phyloP scores from a whole-genome alignment of 2,329 filamentous ascomycete species.

The Aspergillus versicolor region DNA sequence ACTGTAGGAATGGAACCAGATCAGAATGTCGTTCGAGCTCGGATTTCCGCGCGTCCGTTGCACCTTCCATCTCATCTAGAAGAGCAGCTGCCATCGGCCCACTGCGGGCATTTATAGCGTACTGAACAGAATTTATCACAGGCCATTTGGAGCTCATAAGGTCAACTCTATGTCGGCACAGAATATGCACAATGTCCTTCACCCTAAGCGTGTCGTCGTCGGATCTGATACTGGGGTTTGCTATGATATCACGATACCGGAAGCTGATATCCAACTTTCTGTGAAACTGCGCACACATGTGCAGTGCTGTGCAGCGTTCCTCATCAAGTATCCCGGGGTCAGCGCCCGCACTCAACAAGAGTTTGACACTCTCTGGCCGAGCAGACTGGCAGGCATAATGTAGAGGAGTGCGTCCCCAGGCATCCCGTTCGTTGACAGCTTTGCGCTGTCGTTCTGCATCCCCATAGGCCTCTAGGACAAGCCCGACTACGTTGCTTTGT shows the following conservation, averaged over 20 bases:
- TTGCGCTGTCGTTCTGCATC: no score
- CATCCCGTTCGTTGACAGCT: neutral
- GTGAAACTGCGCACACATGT: no score
- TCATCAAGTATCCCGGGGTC: neutral
- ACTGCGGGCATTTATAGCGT: neutral
- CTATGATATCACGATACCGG: no score
- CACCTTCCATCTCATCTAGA: neutral
- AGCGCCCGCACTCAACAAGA: constrained; percentile 15
- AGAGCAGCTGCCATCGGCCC: neutral
- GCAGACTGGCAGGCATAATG: neutral
- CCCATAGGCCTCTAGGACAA: neutral
- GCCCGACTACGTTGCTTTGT: neutral
- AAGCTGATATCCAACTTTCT: no score
- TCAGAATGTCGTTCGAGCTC: neutral
- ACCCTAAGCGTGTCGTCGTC: neutral
- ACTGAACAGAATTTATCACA: neutral
- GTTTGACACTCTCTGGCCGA: neutral
- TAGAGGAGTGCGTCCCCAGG: neutral
- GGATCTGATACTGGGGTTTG: no score
- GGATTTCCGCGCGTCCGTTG: neutral
- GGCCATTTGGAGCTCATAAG: neutral
- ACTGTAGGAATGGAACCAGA: no score
- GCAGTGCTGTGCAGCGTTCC: no score
- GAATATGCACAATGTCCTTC: neutral
- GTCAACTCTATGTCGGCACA: neutral